Evolutionary conservation across 2,329 filamentous ascomycete species (phyloP), one percentile per base, ranked within the genome.

Genomic region (Fusarium citri): DNA sequence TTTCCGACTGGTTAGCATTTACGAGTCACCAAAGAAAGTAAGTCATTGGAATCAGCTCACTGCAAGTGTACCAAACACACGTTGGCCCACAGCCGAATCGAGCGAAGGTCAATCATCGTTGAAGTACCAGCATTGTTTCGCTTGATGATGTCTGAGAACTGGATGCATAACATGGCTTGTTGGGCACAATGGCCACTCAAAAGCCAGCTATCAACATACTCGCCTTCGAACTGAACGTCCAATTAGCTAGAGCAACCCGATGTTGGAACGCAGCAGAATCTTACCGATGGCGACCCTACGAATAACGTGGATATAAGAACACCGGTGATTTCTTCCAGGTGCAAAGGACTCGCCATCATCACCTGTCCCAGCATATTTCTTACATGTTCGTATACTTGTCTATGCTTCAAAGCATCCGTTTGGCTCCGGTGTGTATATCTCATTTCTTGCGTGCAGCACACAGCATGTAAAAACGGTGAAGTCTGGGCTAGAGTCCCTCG

Each of bases 191-290:
- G 81, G 1, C 81, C 80, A 4, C 78, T 82, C 43, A 83, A 65
- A 14, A 83, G 68, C 81, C 80, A 83, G 50, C 81, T 83, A 47
- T 83, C 81, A 23, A 83, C 77, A 46, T 83, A 83, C 47, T 83
- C 81, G 2, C 72, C 66, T 11, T 72, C 71, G 14, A 55, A 64
- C 65, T 75, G 15, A 20, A 8, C 11, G 15, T 14, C 5, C 7
- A 26, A 18, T 66, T 31, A 66, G 61, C 15, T 20, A 8, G 14
- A 5, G 14, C 2, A 16, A 14, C 12, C 22, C 20, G 15, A 23
- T 16, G 30, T 14, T 34, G 10, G n/a, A 51, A 51, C 4, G 41
- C 9, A 49, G 30, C 16, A 25, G 3, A 18, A 10, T 25, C 55
- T 63, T 56, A 75, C 72, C 14, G 72, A 65, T 23, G 69, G 69